These are phyloP conservation scores for Sclerotinia minor DNA, from an alignment of 2,329 filamentous ascomycete species.

Conservation along the genomic window DNA sequence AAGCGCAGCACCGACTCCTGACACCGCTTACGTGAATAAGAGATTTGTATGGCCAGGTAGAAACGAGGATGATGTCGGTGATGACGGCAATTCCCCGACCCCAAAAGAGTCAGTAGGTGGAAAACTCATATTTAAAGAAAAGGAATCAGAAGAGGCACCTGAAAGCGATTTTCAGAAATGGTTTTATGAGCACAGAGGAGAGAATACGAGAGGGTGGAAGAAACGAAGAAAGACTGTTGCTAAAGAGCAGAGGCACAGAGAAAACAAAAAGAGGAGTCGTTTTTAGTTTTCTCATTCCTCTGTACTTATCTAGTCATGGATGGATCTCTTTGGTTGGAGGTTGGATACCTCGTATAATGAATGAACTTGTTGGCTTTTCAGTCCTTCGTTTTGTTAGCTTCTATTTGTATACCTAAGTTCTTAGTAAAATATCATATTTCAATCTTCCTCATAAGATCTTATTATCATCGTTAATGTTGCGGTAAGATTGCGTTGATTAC, in stretches of 20 bases:
- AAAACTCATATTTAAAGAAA: constrained; percentile 31
- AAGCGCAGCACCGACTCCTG: constrained; percentile 90
- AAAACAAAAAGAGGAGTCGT: constrained; percentile 57
- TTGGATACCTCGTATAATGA: constrained; percentile 1
- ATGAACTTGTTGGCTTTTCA: background rate
- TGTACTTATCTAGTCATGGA: constrained; percentile 14
- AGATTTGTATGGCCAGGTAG: constrained; percentile 57
- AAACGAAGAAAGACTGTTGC: constrained; percentile 60
- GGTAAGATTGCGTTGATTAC: background rate
- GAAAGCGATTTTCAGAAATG: constrained; percentile 61
- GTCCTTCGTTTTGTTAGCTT: background rate
- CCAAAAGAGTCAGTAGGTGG: constrained; percentile 7
- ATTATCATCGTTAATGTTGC: background rate
- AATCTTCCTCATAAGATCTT: background rate
- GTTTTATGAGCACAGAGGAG: constrained; percentile 67
- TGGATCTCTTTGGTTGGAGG: background rate
- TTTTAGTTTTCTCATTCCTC: background rate
- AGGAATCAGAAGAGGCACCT: constrained; percentile 30
- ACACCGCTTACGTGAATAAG: constrained; percentile 76
- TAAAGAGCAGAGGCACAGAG: constrained; percentile 67
- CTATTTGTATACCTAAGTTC: background rate
- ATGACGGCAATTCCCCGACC: constrained; percentile 40
- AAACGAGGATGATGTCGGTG: constrained; percentile 49
- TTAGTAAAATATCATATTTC: background rate
- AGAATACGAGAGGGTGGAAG: constrained; percentile 67